phyloP scores from a whole-genome alignment of 345 rosid genomes.

The Capsella bursapastoris region DNA sequence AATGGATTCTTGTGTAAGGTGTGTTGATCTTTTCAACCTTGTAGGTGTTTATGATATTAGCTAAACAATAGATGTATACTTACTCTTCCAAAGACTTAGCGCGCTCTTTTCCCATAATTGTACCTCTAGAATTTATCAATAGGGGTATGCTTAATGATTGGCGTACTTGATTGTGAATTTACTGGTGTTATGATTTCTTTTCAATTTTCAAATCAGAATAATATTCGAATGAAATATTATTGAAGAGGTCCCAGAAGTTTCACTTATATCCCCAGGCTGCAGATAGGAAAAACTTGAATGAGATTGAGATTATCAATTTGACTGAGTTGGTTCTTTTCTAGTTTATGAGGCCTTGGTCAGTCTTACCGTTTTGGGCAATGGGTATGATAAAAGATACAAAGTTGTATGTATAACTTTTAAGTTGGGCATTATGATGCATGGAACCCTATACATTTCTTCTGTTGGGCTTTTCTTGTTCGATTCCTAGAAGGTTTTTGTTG shows the following conservation, averaged over 20 bases:
- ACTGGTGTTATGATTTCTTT: not conserved
- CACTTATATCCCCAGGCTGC: constrained; percentile 30
- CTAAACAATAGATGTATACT: not conserved
- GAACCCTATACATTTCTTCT: constrained; percentile 5
- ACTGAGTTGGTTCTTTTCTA: constrained; percentile 34
- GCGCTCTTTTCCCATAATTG: too few relatives aligned
- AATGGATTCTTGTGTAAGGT: constrained; percentile 51
- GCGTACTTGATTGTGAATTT: not conserved
- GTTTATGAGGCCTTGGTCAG: constrained; percentile 19
- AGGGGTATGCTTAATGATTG: too few relatives aligned
- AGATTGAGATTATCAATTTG: constrained; percentile 10
- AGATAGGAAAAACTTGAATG: constrained; percentile 60
- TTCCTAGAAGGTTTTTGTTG: not conserved
- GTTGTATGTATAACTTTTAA: constrained; percentile 6
- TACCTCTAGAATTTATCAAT: too few relatives aligned
- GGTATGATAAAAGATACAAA: not conserved
- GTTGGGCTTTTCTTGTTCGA: not conserved
- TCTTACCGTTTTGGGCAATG: constrained; percentile 30
- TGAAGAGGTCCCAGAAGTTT: not conserved
- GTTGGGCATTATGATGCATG: not conserved
- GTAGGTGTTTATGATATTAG: not conserved
- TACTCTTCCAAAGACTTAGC: not conserved
- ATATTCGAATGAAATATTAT: not conserved
- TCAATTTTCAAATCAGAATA: not conserved
- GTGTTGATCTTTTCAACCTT: constrained; percentile 19